phyloP scores from a whole-genome alignment of 805 yeast species.

The Candida tallmaniae region DNA sequence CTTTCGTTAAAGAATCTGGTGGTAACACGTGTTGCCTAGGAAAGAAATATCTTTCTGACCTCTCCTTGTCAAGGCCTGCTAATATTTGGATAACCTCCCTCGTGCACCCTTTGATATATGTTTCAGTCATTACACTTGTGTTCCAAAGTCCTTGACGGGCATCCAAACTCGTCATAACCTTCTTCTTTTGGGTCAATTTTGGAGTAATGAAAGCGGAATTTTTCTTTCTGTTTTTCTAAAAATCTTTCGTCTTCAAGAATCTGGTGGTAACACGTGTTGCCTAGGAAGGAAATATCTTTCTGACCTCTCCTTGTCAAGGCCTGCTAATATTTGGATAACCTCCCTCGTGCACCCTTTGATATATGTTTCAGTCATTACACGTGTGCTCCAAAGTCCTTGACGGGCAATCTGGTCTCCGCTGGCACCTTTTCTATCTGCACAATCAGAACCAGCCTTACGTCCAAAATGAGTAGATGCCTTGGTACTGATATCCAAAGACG shows the following conservation, averaged over 20 bases:
- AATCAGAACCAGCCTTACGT: neutral
- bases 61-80: neutral
- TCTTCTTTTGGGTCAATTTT: too few species aligned
- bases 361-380: neutral
- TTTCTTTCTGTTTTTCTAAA: too few species aligned
- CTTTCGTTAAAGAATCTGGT: constrained; percentile 3
- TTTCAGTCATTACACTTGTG: too few species aligned
- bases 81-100: neutral
- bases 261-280: constrained; percentile 1
- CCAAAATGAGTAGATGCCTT: neutral
- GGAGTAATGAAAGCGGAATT: too few species aligned
- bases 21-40: constrained; percentile 1
- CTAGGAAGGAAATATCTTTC: constrained; percentile 5
- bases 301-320: neutral
- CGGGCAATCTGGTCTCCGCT: constrained; percentile 1
- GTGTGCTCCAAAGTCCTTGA: neutral
- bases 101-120: neutral
- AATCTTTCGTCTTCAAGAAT: constrained; percentile 3
- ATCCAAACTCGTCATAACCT: too few species aligned
- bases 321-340: neutral
- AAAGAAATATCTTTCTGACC: constrained; percentile 4
- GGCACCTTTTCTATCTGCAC: too few species aligned
- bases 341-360: neutral
- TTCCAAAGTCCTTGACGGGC: too few species aligned
- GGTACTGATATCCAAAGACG: neutral